Conservation (phyloP, 1,139 yeast genomes). For the Geotrichum klebahnii region DNA sequence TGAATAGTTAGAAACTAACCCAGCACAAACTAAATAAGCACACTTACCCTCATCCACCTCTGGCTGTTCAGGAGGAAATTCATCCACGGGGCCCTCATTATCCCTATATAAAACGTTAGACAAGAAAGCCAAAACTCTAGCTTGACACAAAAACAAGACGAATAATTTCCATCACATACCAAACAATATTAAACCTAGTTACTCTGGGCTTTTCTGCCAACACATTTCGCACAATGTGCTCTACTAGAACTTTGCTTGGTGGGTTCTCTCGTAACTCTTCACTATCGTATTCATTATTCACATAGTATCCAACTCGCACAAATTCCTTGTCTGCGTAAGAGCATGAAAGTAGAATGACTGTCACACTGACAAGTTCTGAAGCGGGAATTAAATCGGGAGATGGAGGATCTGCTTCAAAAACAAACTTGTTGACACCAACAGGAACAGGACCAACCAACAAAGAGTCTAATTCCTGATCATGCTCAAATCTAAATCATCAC, state of each 20-base stretch:
- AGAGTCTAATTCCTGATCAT: conserved; percentile 94
- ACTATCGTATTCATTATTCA: conserved; percentile 89
- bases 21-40: not conserved
- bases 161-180: conserved; percentile 52
- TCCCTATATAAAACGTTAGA: conserved; percentile 29
- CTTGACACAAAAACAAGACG: not conserved
- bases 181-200: conserved; percentile 89
- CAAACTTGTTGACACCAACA: conserved; percentile 89
- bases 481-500: conserved; percentile 52
- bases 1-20: conserved; percentile 25
- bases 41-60: conserved; percentile 45
- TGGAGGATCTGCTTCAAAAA: conserved; percentile 94
- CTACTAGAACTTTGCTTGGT: conserved; percentile 89
- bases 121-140: too few species aligned
- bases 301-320: conserved; percentile 95
- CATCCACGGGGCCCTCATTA: conserved; percentile 57
- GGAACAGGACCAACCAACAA: conserved; percentile 97
- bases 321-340: conserved; percentile 91
- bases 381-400: conserved; percentile 94
- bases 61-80: conserved; percentile 74
- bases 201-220: conserved; percentile 97
- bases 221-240: conserved; percentile 88
- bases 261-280: conserved; percentile 93
- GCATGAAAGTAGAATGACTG: conserved; percentile 87
- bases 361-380: conserved; percentile 87